Evolutionary conservation across 257 asterid genomes (phyloP), one percentile per base, ranked within the genome.

Genomic region (Coffea canephora): DNA sequence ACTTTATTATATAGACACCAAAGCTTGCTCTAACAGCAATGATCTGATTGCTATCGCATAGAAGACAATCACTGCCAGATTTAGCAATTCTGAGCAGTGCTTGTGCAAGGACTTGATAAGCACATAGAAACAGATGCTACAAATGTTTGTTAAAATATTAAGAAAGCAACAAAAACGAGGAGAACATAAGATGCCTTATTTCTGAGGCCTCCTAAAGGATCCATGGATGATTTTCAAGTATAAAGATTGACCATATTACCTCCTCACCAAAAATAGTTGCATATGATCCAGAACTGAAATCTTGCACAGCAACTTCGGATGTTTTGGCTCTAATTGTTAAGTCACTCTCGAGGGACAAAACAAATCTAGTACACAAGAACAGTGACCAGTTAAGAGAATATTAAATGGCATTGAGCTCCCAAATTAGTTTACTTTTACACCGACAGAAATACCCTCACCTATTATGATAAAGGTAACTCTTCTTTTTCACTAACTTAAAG

Each of bases 261-360:
- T 95, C 99, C 67, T 89, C 92, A 73, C 80, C 84, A 62, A 91
- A 93, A 55, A 93, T 85, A 52, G 97, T 93, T 77, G 90, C 92
- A 78, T 93, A 94, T 18, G 97, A 94, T 74, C 91, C 98, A 46
- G 91, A 93, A 84, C 95, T 88, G 85, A 93, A 94, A 89, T 94
- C 97, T 85, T 87, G 86, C 73, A 93, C 89, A 34, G 91, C 88
- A 83, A 96, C 84, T 92, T 96, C 98, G 77, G 97, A 82, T 69
- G 90, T 84, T 87, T 89, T 91, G 21, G 91, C 88, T 86, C 89
- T 89, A 73, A 88, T 87, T 14, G 97, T 89, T 87, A 92, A 88
- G 89, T 96, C 98, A 80, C 86, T 91, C 90, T 89, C 97, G 8
- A 94, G 88, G 78, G 98, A 94, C 84, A 80, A 74, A 43, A 89